These are phyloP conservation scores for Paracoccidioides lutzii DNA, from an alignment of 2,329 filamentous ascomycete species.

Conservation along the genomic window DNA sequence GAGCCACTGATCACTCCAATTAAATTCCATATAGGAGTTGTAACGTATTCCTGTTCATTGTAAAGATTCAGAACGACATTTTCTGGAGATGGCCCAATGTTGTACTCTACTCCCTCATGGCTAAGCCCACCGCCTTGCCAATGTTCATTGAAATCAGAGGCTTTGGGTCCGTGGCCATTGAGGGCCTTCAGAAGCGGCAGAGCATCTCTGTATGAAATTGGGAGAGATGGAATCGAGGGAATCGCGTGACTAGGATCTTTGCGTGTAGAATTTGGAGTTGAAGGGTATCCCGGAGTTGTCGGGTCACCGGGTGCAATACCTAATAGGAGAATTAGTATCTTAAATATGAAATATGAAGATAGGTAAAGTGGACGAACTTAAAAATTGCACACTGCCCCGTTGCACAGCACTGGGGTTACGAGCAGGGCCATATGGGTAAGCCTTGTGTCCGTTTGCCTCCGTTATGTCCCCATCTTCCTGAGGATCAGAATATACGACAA, in stretches of 20 bases:
- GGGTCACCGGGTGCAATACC: conserved; percentile 57
- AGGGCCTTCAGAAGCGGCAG: conserved; percentile 78
- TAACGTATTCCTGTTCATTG: conserved; percentile 72
- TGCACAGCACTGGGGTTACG: conserved; percentile 82
- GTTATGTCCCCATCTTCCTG: conserved; percentile 76
- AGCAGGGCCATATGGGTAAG: conserved; percentile 77
- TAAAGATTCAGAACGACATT: conserved; percentile 56
- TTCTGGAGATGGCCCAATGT: conserved; percentile 69
- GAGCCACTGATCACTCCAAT: conserved; percentile 86
- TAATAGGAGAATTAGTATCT: conserved; percentile 19
- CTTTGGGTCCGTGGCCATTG: conserved; percentile 74
- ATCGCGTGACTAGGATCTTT: conserved; percentile 56
- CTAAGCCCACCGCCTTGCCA: conserved; percentile 63
- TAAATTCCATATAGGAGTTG: conserved; percentile 76
- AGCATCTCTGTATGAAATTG: conserved; percentile 78
- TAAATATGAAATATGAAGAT: not conserved
- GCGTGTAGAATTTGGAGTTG: conserved; percentile 74
- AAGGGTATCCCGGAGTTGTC: conserved; percentile 87
- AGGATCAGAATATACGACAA: conserved; percentile 74
- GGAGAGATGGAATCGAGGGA: conserved; percentile 78
- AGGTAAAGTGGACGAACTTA: conserved; percentile 45
- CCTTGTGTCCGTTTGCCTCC: conserved; percentile 62
- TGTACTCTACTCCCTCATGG: conserved; percentile 74
- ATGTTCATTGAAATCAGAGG: conserved; percentile 56
- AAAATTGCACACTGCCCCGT: conserved; percentile 70